Evolutionary conservation across 352 stramenopile genomes (phyloP).

Genomic region (Phytophthora palmivora): DNA sequence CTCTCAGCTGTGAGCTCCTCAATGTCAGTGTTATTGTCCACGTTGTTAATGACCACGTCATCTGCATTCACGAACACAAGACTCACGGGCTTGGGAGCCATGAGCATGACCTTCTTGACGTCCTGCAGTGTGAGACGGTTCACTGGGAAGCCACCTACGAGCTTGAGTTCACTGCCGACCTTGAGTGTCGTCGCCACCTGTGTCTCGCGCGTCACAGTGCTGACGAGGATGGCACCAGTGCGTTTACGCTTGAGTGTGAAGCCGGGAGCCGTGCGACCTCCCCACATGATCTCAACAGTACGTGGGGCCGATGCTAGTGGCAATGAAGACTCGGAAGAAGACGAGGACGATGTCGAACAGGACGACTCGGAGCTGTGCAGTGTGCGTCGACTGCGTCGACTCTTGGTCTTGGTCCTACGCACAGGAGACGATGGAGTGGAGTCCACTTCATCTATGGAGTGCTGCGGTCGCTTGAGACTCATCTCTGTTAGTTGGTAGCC

Average conservation of each 20-base stretch:
- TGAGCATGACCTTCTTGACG: constrained; percentile 84
- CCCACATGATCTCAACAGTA: constrained; percentile 78
- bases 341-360: constrained; percentile 14
- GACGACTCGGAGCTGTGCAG: constrained; percentile 20
- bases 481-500: constrained; percentile 12
- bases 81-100: constrained; percentile 76
- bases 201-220: constrained; percentile 49
- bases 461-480: constrained; percentile 36
- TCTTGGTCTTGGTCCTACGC: constrained; percentile 15
- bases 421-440: background rate
- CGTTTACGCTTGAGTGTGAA: constrained; percentile 85
- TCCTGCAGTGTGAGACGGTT: constrained; percentile 70
- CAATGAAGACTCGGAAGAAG: constrained; percentile 9
- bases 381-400: constrained; percentile 16
- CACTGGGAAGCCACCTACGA: constrained; percentile 79
- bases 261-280: constrained; percentile 52
- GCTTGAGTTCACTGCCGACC: constrained; percentile 75
- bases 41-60: constrained; percentile 39
- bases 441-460: constrained; percentile 13
- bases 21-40: constrained; percentile 24
- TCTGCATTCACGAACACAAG: constrained; percentile 81
- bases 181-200: constrained; percentile 44
- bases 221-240: constrained; percentile 74
- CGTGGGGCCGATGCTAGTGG: constrained; percentile 41
- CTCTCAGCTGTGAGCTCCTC: constrained; percentile 38